Base-by-base conservation (phyloP, 208 protist species). In the Crithidia fasciculata region DNA sequence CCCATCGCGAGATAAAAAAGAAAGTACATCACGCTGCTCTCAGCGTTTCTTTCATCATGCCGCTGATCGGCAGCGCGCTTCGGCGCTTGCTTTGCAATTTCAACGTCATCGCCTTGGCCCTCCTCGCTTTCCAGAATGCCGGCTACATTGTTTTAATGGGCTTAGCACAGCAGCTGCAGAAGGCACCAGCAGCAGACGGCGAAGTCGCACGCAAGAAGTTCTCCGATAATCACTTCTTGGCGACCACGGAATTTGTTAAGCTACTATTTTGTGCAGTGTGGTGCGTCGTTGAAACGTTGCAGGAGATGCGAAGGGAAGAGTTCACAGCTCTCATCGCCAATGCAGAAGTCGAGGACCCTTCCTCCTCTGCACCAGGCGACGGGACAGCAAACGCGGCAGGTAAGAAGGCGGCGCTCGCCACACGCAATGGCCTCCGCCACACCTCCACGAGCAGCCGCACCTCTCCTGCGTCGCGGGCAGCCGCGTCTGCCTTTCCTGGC, bases 91-190 rank as follows among this genome's bases (percentile, higher is more conserved):
- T 72, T 10, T 55, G 28, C 65, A 72, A 41, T 57, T 78, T 72
- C 7, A 78, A 72, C 19, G 37, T 52, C 37, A 15, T 63, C 6
- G 64, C 73, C 0, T 19, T 78, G 13, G 58, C 36, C 2, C 40
- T 72, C n/a, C 73, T 72, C 2, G 56, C 73, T 10, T 19, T 78
- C 8, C 73, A 78, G 13, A 78, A 72, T 49, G 62, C 65, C 10
- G 73, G 73, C 18, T 72, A 72, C 49, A 45, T 78, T 1, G 43
- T 72, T 1, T 13, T 78, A 19, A 72, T 72, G 39, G 40, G 64
- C 56, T 78, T 69, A 19, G 50, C 66, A 0, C 73, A 78, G 39
- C 37, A 56, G 49, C n/a, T 40, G 52, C 68, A 63, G 45, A 44
- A 57, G 8, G 54, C 36, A 12, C 45, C 55, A 5, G 0, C 44